phyloP scores from a whole-genome alignment of 306 rosid species.

The Lathyrus aphaca region DNA sequence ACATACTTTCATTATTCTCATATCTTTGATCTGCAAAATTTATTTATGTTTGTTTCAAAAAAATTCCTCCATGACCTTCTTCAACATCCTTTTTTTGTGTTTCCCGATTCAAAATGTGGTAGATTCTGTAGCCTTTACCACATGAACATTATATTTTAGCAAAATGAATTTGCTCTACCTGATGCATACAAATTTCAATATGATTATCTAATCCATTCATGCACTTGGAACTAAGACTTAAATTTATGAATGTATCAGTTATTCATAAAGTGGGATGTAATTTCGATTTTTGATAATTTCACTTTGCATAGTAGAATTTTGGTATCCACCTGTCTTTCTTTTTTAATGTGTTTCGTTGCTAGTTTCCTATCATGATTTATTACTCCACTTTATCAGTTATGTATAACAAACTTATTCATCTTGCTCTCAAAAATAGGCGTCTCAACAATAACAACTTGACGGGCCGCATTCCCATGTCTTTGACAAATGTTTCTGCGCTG shows the following conservation, averaged over 20 bases:
- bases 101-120: too few relatives aligned
- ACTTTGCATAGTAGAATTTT: conserved; percentile 14
- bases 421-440: conserved; percentile 68
- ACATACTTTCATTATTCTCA: conserved; percentile 47
- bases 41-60: neutral
- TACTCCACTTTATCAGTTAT: conserved; percentile 29
- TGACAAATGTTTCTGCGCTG: conserved; percentile 60
- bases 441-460: conserved; percentile 86
- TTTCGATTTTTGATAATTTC: conserved; percentile 9
- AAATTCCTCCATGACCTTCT: too few relatives aligned
- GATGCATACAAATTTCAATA: neutral
- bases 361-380: conserved; percentile 21
- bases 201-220: conserved; percentile 19
- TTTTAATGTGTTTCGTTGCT: conserved; percentile 12
- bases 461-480: conserved; percentile 62
- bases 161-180: neutral
- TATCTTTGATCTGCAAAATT: conserved; percentile 24
- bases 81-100: too few relatives aligned
- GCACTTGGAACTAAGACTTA: conserved; percentile 17
- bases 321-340: conserved; percentile 1
- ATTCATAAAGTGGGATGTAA: neutral
- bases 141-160: too few relatives aligned
- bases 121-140: too few relatives aligned
- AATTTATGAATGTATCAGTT: neutral
- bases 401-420: conserved; percentile 42